A percentile compares a stretch with the other conserved stretches of the same genome.
phyloP scores from a whole-genome alignment of 2,329 filamentous ascomycete genomes.

The Byssothecium circinans region DNA sequence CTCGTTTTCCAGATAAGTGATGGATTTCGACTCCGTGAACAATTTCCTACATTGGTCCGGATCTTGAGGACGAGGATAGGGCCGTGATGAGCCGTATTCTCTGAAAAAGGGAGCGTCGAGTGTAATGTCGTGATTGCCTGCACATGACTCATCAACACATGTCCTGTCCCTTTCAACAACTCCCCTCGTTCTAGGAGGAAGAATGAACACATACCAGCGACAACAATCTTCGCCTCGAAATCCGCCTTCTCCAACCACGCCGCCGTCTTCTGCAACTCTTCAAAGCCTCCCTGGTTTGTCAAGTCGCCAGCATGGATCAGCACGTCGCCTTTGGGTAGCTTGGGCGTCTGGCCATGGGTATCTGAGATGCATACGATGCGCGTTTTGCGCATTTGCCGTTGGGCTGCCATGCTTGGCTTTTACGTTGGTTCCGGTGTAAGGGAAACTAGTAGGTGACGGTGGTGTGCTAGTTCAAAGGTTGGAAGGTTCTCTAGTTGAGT shows the following conservation, averaged over 20 bases:
- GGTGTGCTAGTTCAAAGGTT: no score
- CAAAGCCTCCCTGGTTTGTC: slow-evolving; percentile 68
- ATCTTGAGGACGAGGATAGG: slow-evolving; percentile 60
- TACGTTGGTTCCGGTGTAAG: no score
- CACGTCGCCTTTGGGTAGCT: slow-evolving; percentile 71
- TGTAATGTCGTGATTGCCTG: slow-evolving; percentile 76
- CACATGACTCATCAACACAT: slow-evolving; percentile 8
- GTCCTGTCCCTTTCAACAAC: no score
- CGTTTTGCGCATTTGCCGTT: slow-evolving; percentile 43
- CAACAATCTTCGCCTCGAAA: slow-evolving; percentile 70
- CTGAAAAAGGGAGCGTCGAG: slow-evolving; percentile 66
- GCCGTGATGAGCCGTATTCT: slow-evolving; percentile 56
- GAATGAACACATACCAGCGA: slow-evolving; percentile 69
- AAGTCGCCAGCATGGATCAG: slow-evolving; percentile 77
- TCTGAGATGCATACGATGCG: slow-evolving; percentile 76
- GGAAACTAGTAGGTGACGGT: no score
- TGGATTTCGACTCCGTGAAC: slow-evolving; percentile 52
- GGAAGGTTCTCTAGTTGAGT: no score
- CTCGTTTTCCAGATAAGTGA: slow-evolving; percentile 67
- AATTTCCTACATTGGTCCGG: slow-evolving; percentile 57
- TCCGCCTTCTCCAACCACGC: slow-evolving; percentile 68
- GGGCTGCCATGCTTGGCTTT: background rate
- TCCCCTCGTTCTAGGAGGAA: no score
- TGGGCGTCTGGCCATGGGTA: slow-evolving; percentile 68
- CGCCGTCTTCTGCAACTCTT: slow-evolving; percentile 62